Percentiles rank a stretch among this genome's conserved stretches.
Conservation (phyloP, 1,284 basidiomycete genomes). For the Microbotryum silenes-acaulis region DNA sequence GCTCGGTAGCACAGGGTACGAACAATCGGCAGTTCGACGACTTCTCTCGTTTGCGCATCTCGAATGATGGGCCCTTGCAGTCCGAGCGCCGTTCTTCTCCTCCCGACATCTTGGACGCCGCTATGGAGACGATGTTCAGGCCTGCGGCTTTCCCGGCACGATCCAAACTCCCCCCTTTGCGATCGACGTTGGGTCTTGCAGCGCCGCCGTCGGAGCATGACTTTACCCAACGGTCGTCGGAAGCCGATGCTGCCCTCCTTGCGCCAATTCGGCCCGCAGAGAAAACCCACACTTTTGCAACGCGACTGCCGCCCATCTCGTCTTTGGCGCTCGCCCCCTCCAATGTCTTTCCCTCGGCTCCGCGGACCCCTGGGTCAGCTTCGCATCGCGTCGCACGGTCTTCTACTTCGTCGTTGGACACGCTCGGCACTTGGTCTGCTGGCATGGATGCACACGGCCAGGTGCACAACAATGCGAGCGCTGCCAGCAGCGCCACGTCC, state of each 20-base stretch:
- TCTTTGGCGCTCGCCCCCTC: constrained; percentile 6
- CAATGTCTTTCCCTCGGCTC: background rate
- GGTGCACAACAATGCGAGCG: background rate
- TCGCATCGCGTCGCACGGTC: background rate
- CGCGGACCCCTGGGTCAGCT: background rate
- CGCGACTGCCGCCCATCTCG: constrained; percentile 16
- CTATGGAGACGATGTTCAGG: constrained; percentile 26
- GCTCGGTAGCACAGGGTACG: constrained; percentile 11
- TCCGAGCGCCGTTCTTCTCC: background rate
- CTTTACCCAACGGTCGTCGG: background rate
- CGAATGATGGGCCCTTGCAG: background rate
- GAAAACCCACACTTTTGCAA: background rate
- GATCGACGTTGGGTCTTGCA: constrained; percentile 9
- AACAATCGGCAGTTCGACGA: constrained; percentile 7
- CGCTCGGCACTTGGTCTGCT: background rate
- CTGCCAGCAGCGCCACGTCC: background rate
- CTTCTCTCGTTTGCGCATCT: constrained; percentile 6
- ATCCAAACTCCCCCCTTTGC: constrained; percentile 17
- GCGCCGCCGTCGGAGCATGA: background rate
- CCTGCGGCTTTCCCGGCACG: constrained; percentile 10
- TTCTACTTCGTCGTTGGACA: constrained; percentile 1
- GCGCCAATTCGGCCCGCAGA: constrained; percentile 8
- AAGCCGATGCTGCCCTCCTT: constrained; percentile 24
- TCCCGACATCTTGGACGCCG: constrained; percentile 27
- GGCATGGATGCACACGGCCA: background rate